Conservation (phyloP, 2,329 filamentous ascomycete species). For the Nannizziopsis arthrosporioides region DNA sequence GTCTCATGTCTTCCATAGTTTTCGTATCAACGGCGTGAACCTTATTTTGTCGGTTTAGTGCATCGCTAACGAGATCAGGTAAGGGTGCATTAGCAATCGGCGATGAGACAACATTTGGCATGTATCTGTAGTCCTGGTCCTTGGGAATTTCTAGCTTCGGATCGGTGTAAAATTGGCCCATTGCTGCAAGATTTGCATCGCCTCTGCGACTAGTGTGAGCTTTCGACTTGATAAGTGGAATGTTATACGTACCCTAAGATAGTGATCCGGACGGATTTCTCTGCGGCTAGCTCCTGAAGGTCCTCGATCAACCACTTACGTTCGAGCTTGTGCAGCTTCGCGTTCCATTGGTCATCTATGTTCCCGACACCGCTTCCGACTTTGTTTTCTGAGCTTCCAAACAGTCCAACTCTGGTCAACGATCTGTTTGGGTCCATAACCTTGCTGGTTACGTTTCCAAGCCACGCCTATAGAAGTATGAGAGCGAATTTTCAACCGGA, state of each 20-base stretch:
- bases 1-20: conserved; percentile 93
- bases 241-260: conserved; percentile 55
- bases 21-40: conserved; percentile 52
- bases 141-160: conserved; percentile 71
- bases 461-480: conserved; percentile 47
- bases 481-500: conserved; percentile 21
- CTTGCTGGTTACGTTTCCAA: conserved; percentile 65
- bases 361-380: conserved; percentile 89
- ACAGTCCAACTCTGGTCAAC: conserved; percentile 65
- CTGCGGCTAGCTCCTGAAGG: conserved; percentile 81
- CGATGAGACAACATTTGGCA: conserved; percentile 89
- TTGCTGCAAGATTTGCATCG: conserved; percentile 82
- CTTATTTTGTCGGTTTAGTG: conserved; percentile 86
- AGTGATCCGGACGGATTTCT: conserved; percentile 83
- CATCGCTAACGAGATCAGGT: conserved; percentile 74
- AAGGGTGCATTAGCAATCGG: conserved; percentile 89
- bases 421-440: conserved; percentile 83
- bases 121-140: conserved; percentile 87
- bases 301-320: conserved; percentile 78
- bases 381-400: conserved; percentile 71
- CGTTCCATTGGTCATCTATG: conserved; percentile 93
- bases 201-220: conserved; percentile 44
- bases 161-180: conserved; percentile 92
- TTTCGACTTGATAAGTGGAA: neutral
- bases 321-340: conserved; percentile 86